phyloP scores from a whole-genome alignment of 306 rosid species.

The Prunus mongolica region DNA sequence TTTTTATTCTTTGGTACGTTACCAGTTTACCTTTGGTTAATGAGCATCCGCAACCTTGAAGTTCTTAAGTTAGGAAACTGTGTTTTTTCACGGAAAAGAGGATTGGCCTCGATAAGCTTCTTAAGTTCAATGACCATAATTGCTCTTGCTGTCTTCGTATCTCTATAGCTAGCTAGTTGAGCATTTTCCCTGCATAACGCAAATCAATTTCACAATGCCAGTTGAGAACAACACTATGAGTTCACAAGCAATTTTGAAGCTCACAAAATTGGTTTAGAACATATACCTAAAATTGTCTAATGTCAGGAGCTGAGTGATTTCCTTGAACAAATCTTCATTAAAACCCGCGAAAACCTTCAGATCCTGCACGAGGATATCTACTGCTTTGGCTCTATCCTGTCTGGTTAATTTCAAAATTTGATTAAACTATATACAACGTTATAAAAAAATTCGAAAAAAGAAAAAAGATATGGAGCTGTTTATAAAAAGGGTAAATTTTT shows the following conservation, averaged over 20 bases:
- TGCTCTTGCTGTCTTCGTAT: slow-evolving; percentile 34
- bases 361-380: slow-evolving; percentile 80
- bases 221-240: neutral
- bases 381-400: slow-evolving; percentile 71
- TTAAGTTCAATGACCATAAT: slow-evolving; percentile 36
- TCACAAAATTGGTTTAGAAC: neutral
- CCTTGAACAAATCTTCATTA: slow-evolving; percentile 76
- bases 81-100: slow-evolving; percentile 33
- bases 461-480: neutral
- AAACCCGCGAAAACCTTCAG: slow-evolving; percentile 66
- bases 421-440: neutral
- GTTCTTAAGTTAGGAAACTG: slow-evolving; percentile 26
- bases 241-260: neutral
- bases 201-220: neutral
- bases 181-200: slow-evolving; percentile 36
- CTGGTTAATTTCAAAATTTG: slow-evolving; percentile 25
- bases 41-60: slow-evolving; percentile 37
- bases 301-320: slow-evolving; percentile 85
- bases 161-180: slow-evolving; percentile 29
- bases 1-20: neutral
- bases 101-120: slow-evolving; percentile 46
- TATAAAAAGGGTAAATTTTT: neutral
- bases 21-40: slow-evolving; percentile 39
- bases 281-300: slow-evolving; percentile 72
- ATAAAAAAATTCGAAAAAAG: neutral